Evolutionary conservation across 139 green algal genomes (phyloP), one percentile per base, ranked within the genome.

Genomic region (Prasinococcaceae sp.): DNA sequence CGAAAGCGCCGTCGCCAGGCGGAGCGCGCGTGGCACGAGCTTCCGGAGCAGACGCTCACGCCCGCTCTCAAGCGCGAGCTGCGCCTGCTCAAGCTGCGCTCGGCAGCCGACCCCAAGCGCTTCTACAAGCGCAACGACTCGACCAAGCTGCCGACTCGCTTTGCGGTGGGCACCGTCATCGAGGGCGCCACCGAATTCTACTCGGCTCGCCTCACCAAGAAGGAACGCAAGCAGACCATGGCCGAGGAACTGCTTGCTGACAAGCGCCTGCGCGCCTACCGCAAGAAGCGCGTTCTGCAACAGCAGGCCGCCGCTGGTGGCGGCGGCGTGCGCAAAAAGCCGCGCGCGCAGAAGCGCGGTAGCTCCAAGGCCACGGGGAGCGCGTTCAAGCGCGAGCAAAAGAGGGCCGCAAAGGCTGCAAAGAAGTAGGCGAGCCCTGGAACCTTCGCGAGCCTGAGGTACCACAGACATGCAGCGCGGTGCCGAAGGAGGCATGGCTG

Each of bases 91-190:
- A 66, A 76, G 57, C 66, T 94, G 53, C 65, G 84, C 16, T 67
- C 73, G 14, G 75, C 80, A 1, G 77, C 83, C 30, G 84, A 94
- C 61, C 76, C 84, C 40, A 94, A 92, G 72, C 75, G 84, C 33
- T 88, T 90, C 63, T 94, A 94, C 75, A 85, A 83, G 60, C 43
- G 38, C 10, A 26, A 41, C 2, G 76, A 83, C 61, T 47, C 60
- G 0, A 84, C 58, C 25, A 87, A 87, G 41, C 50, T 75, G 17
- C 66, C 66, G 2, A 75, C 47, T 23, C 53, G 62, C 61, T 75
- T 74, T 30, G 47, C 61, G 52, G 48, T 59, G 12, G 84, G 84
- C 14, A 88, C 74, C 0, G 83, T 94, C 5, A 53, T 92, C 17
- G 78, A 85, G 51, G 73, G 70, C 35, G 41, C 78, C 1, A 23